Percentiles rank a stretch among this genome's conserved stretches.
Evolutionary conservation across 1,139 yeast genomes (phyloP).

Genomic region (Scheffersomyces insectosa): DNA sequence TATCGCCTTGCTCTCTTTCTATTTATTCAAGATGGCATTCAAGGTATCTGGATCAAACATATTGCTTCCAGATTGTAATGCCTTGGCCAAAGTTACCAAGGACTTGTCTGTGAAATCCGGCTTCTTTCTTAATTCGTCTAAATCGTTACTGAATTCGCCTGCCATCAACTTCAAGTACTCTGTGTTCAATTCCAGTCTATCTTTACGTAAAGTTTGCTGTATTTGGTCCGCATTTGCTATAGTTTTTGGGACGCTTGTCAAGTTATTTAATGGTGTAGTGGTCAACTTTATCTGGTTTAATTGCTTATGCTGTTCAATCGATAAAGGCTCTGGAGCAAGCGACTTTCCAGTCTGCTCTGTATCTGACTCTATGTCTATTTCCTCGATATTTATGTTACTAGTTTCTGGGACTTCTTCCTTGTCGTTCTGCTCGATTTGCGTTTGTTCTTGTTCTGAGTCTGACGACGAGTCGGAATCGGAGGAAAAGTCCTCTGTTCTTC

Average conservation of each 20-base stretch:
- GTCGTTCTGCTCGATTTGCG: conserved; percentile 10
- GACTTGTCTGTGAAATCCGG: conserved; percentile 65
- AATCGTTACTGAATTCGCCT: conserved; percentile 59
- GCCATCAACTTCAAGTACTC: conserved; percentile 61
- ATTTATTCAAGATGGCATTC: conserved; percentile 32
- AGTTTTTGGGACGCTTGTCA: conserved; percentile 16
- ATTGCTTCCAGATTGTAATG: conserved; percentile 64
- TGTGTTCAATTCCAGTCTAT: conserved; percentile 46
- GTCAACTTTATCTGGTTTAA: conserved; percentile 30
- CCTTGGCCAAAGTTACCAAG: conserved; percentile 60
- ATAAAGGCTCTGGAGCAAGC: conserved; percentile 17
- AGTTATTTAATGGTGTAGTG: conserved; percentile 21
- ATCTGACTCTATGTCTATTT: conserved; percentile 40
- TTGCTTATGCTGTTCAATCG: conserved; percentile 23
- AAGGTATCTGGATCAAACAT: conserved; percentile 66
- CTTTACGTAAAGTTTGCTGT: conserved; percentile 23
- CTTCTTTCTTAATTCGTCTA: conserved; percentile 61
- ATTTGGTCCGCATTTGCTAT: conserved; percentile 24
- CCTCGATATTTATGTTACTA: conserved; percentile 28
- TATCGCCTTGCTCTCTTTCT: no score
- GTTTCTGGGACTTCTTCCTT: conserved; percentile 3
- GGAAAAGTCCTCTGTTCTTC: conserved; percentile 69
- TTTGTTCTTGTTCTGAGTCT: conserved; percentile 13
- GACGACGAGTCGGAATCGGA: conserved; percentile 49
- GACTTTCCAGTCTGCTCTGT: conserved; percentile 23